Evolutionary conservation across 352 stramenopile genomes (phyloP).

Genomic region (Phytophthora melonis): DNA sequence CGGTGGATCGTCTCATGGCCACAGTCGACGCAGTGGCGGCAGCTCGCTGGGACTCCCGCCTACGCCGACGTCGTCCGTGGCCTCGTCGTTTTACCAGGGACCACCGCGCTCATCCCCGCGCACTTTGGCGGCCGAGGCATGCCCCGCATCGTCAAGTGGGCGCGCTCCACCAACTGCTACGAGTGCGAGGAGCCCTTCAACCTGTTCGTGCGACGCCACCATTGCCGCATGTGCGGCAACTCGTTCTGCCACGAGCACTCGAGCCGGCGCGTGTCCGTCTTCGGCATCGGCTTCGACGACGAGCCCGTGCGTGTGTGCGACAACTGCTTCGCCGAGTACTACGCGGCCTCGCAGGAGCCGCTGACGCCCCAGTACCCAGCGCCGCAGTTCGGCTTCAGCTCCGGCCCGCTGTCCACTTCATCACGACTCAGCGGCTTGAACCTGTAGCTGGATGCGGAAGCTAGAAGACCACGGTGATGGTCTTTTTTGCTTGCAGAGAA

Average conservation of each 20-base stretch:
- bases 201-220: slow-evolving; percentile 84
- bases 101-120: slow-evolving; percentile 32
- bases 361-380: slow-evolving; percentile 29
- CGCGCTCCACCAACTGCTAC: slow-evolving; percentile 82
- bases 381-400: slow-evolving; percentile 37
- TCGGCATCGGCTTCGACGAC: slow-evolving; percentile 84
- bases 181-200: slow-evolving; percentile 88
- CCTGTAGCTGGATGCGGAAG: slow-evolving; percentile 6
- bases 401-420: slow-evolving; percentile 39
- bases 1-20: slow-evolving; percentile 40
- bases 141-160: slow-evolving; percentile 84
- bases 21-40: slow-evolving; percentile 27
- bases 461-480: slow-evolving; percentile 13
- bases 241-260: slow-evolving; percentile 91
- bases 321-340: slow-evolving; percentile 85
- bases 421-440: slow-evolving; percentile 47
- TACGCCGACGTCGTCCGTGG: slow-evolving; percentile 41
- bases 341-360: slow-evolving; percentile 47
- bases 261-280: slow-evolving; percentile 73
- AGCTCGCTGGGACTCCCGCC: slow-evolving; percentile 43
- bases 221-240: slow-evolving; percentile 89
- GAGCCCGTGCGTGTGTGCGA: slow-evolving; percentile 89
- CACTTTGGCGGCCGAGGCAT: slow-evolving; percentile 45
- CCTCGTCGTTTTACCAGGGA: slow-evolving; percentile 47
- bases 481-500: slow-evolving; percentile 18